These are phyloP conservation scores for Vaccinium macrocarpon DNA, from an alignment of 148 eudicot species.

Conservation along the genomic window DNA sequence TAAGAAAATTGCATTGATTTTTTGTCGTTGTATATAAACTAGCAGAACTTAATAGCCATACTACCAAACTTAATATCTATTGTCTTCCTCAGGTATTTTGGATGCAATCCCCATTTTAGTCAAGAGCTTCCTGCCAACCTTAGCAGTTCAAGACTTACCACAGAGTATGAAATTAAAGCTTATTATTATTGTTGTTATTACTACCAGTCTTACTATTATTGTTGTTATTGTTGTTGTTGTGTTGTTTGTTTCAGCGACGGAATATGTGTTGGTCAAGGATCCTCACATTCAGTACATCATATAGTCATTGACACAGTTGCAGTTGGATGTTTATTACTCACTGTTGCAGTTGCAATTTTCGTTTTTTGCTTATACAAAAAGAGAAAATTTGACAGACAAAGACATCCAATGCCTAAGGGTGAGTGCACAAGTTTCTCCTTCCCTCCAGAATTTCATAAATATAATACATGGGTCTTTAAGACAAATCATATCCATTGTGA, in stretches of 20 bases:
- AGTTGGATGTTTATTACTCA: conserved; percentile 25
- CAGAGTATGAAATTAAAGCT: conserved; percentile 35
- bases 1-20: conserved; percentile 19
- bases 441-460: neutral
- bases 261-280: conserved; percentile 21
- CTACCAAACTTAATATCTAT: conserved; percentile 3
- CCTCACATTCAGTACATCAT: conserved; percentile 16
- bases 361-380: conserved; percentile 27
- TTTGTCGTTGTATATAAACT: neutral
- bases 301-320: conserved; percentile 28
- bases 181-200: neutral
- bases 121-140: conserved; percentile 25
- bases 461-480: neutral
- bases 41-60: neutral
- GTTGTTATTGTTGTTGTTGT: neutral
- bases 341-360: conserved; percentile 16
- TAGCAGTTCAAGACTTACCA: conserved; percentile 30
- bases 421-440: conserved; percentile 20
- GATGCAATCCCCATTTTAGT: conserved; percentile 40
- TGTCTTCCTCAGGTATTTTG: conserved; percentile 29
- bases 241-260: conserved; percentile 30
- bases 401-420: conserved; percentile 35
- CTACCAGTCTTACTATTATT: neutral
- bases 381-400: conserved; percentile 18
- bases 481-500: neutral